phyloP scores from a whole-genome alignment of 108 stramenopile species.

The Fragilaria crotonensis region DNA sequence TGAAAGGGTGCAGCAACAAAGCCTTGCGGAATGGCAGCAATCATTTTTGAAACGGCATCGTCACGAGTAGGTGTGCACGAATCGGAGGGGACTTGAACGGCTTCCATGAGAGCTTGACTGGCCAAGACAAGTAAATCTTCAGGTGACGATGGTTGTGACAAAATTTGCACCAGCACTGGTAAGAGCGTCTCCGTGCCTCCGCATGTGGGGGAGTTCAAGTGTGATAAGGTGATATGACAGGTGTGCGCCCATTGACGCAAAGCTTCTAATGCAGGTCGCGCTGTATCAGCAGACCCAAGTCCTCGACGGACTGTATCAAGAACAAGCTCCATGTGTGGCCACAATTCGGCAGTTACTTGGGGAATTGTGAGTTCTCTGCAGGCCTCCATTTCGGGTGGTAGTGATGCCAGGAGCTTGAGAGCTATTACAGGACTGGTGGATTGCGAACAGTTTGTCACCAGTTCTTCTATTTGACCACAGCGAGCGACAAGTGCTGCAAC shows the following conservation, averaged over 20 bases:
- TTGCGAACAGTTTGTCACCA: slow-evolving; percentile 4
- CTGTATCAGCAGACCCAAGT: slow-evolving; percentile 1
- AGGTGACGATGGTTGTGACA: slow-evolving; percentile 19
- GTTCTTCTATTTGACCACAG: slow-evolving; percentile 7
- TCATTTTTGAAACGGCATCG: slow-evolving; percentile 20
- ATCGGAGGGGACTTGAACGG: slow-evolving; percentile 27
- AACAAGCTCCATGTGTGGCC: slow-evolving; percentile 12
- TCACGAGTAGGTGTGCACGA: slow-evolving; percentile 28
- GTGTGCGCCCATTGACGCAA: slow-evolving; percentile 23
- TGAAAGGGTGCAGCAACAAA: slow-evolving; percentile 33
- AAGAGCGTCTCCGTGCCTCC: slow-evolving; percentile 12
- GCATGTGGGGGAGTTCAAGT: slow-evolving; percentile 14
- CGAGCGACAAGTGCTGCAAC: slow-evolving; percentile 14
- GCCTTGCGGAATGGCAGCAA: slow-evolving; percentile 24
- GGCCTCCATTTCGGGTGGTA: slow-evolving; percentile 25
- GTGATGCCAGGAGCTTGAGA: slow-evolving; percentile 13
- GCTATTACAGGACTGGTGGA: background rate
- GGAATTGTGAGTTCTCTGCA: slow-evolving; percentile 9
- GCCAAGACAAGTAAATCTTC: slow-evolving; percentile 19
- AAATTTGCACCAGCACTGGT: slow-evolving; percentile 26
- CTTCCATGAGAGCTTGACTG: slow-evolving; percentile 26
- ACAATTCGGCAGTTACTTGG: slow-evolving; percentile 14
- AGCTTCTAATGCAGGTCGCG: slow-evolving; percentile 18
- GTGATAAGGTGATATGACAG: slow-evolving; percentile 24
- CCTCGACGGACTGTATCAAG: slow-evolving; percentile 12